phyloP scores from a whole-genome alignment of 2,329 filamentous ascomycete species.

The Botrytis aclada region DNA sequence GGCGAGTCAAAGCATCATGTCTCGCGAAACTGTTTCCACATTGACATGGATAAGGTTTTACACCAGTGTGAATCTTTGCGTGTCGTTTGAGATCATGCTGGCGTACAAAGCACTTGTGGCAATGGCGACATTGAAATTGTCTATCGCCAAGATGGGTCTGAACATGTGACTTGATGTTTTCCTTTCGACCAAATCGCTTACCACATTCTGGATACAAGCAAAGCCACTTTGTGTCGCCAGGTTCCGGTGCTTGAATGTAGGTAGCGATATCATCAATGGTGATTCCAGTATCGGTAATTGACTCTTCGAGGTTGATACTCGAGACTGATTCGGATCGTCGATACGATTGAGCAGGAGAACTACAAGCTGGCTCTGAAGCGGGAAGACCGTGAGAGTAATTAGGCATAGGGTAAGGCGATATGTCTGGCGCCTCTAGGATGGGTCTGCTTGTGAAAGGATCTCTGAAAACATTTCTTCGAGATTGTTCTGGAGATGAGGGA shows the following conservation, averaged over 20 bases:
- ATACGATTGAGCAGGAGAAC: constrained; percentile 40
- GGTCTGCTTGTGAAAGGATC: constrained; percentile 46
- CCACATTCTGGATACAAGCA: constrained; percentile 76
- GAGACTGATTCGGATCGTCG: constrained; percentile 57
- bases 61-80: constrained; percentile 93
- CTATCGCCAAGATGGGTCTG: constrained; percentile 97
- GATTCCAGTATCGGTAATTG: constrained; percentile 75
- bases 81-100: constrained; percentile 97
- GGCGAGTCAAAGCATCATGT: constrained; percentile 90
- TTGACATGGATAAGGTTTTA: constrained; percentile 92
- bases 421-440: constrained; percentile 38
- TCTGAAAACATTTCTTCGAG: constrained; percentile 45
- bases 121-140: constrained; percentile 90
- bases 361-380: constrained; percentile 20
- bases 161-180: constrained; percentile 98
- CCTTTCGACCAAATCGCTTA: constrained; percentile 92
- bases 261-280: constrained; percentile 78
- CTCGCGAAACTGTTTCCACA: constrained; percentile 94
- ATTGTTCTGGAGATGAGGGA: constrained; percentile 50
- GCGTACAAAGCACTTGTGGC: constrained; percentile 92
- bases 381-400: constrained; percentile 23
- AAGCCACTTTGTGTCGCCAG: constrained; percentile 73
- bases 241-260: constrained; percentile 70
- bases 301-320: constrained; percentile 62
- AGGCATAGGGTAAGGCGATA: constrained; percentile 27